Base-by-base conservation (phyloP, 1,284 basidiomycete genomes). In the Fomitopsis betulina region DNA sequence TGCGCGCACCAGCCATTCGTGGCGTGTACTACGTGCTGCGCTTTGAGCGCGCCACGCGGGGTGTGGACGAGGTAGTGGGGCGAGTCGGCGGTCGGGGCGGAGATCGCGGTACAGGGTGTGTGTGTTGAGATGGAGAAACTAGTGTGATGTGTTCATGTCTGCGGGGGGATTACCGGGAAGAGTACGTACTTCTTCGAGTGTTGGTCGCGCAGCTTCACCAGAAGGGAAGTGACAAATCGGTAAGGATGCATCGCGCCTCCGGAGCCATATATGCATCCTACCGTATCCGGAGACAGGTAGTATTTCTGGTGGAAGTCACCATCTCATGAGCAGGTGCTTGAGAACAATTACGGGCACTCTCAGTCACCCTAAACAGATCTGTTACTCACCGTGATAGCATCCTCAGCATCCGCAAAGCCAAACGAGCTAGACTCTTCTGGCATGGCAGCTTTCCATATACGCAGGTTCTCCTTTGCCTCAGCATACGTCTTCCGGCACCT, bases 1-100 rank as follows among this genome's bases (percentile, higher is more conserved):
- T 87, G 82, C 0, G 87, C 83, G 5, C 78, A 75, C 78, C 91
- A 92, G 37, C 79, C 90, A 68, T 94, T 94, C 1, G 90, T 93
- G 0, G 90, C 88, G 68, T 94, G 91, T 2, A 93, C 74, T 52
- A 93, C 75, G 63, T 89, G 87, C 3, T 70, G 72, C 0, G 88
- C 72, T 4, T 67, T 71, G 50, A 91, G 72, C 13, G 64, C 62
- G 2, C 89, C 88, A 45, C 76, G 79, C 1, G 81, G 75, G 0
- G 90, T 91, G 2, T 64, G 67, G 32, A 79, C 60, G 15, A 72
- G 73, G 68, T 81, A 80, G 30, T 66, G 60, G 1, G 64, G 65
- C 8, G 61, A 58, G 1, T 68, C 59, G 13, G 57, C 0, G 0
- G 69, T 64, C 19, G 77, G 66, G 15, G 63, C 59, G 1, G 59